phyloP scores from a whole-genome alignment of 345 rosid genomes.

The Acer negundo region DNA sequence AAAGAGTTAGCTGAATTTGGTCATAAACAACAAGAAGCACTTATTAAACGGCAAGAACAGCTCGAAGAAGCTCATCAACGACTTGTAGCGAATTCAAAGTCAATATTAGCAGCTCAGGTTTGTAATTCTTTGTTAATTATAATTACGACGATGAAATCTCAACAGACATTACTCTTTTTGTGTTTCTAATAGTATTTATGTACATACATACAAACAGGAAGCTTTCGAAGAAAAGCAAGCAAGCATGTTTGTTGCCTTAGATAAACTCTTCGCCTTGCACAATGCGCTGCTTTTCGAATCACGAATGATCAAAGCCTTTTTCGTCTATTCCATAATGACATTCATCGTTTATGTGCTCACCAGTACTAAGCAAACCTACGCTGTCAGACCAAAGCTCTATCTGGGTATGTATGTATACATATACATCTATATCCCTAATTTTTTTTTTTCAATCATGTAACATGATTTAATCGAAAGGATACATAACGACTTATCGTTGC shows the following conservation, averaged over 20 bases:
- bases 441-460: background rate
- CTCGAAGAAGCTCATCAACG: slow-evolving; percentile 68
- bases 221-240: slow-evolving; percentile 86
- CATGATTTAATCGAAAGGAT: background rate
- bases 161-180: no score
- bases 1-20: slow-evolving; percentile 58
- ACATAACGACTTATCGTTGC: background rate
- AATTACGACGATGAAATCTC: no score
- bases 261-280: slow-evolving; percentile 75
- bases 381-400: slow-evolving; percentile 68
- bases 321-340: slow-evolving; percentile 56
- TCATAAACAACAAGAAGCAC: slow-evolving; percentile 65
- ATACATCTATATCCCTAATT: no score
- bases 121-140: background rate
- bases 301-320: slow-evolving; percentile 66
- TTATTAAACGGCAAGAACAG: slow-evolving; percentile 65
- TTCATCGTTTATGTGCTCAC: slow-evolving; percentile 85
- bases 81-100: slow-evolving; percentile 63
- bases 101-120: slow-evolving; percentile 80
- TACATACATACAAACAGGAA: slow-evolving; percentile 39
- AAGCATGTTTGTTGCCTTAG: slow-evolving; percentile 75
- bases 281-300: slow-evolving; percentile 85
- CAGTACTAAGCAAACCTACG: slow-evolving; percentile 91
- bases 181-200: background rate
- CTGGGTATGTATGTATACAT: slow-evolving; percentile 56